Evolutionary conservation across 225 moss, liverwort and hornwort species (phyloP).

Genomic region (Neckera pumila): DNA sequence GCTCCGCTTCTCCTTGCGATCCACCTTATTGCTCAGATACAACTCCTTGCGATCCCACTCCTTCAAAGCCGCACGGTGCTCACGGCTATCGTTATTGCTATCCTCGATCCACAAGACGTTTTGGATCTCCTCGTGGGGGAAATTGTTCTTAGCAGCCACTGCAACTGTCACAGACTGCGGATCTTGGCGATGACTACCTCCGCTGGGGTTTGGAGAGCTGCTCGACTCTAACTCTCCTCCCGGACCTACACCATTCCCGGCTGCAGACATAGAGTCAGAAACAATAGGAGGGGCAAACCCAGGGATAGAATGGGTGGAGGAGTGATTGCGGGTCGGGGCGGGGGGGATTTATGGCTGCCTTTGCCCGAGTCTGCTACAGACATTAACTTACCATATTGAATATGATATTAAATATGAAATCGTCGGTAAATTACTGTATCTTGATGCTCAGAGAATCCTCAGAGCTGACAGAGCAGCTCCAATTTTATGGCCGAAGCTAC

Average conservation of each 20-base stretch:
- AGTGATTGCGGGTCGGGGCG: no score
- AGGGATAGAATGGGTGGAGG: not conserved
- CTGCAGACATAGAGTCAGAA: not conserved
- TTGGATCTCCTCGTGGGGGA: not conserved
- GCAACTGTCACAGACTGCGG: no score
- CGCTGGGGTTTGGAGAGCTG: not conserved
- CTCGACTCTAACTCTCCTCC: not conserved
- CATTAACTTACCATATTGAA: not conserved
- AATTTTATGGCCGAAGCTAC: no score
- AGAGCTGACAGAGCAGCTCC: no score
- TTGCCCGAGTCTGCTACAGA: not conserved
- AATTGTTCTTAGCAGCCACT: not conserved
- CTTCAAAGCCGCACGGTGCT: not conserved
- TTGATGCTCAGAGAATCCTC: no score
- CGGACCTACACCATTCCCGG: not conserved
- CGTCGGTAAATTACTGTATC: no score
- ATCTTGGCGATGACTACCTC: not conserved
- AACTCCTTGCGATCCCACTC: not conserved
- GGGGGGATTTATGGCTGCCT: no score
- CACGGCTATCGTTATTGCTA: rapidly evolving
- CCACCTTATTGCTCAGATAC: not conserved
- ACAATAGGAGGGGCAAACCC: not conserved
- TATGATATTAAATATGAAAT: no score
- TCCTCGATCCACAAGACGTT: not conserved
- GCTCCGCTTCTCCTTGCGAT: not conserved